phyloP scores from a whole-genome alignment of 2,329 filamentous ascomycete genomes.

The Nothomitra cinnamomea region DNA sequence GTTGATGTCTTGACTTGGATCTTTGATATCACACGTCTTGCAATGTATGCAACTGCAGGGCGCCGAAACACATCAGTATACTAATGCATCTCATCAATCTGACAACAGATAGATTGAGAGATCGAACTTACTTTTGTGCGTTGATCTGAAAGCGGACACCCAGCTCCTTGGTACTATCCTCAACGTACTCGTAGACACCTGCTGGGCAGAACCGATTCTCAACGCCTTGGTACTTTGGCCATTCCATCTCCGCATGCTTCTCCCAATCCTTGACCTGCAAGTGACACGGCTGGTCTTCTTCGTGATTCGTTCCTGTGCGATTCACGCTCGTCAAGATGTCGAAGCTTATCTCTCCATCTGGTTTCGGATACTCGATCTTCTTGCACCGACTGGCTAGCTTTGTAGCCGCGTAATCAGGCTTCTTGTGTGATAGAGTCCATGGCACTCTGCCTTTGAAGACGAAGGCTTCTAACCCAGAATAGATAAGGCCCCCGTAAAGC shows the following conservation, averaged over 20 bases:
- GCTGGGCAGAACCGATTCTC: conserved; percentile 97
- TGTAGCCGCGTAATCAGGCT: conserved; percentile 61
- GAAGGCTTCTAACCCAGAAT: conserved; percentile 85
- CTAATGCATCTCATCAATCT: background rate
- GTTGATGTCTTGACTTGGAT: conserved; percentile 90
- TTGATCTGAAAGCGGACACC: conserved; percentile 97
- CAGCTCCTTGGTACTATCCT: conserved; percentile 70
- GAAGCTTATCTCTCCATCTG: conserved; percentile 86
- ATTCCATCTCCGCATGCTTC: conserved; percentile 66
- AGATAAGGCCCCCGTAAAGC: conserved; percentile 75
- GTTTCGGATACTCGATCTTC: conserved; percentile 95
- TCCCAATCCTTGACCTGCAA: conserved; percentile 93
- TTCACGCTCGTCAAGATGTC: conserved; percentile 93
- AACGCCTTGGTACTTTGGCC: conserved; percentile 74
- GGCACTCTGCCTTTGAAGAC: conserved; percentile 70
- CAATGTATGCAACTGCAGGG: conserved; percentile 78
- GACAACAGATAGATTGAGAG: background rate
- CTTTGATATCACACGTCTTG: conserved; percentile 99
- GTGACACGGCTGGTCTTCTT: conserved; percentile 95
- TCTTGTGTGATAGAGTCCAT: conserved; percentile 82
- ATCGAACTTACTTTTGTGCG: conserved; percentile 66
- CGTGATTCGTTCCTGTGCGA: conserved; percentile 92
- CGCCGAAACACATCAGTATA: conserved; percentile 14
- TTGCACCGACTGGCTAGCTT: conserved; percentile 60
- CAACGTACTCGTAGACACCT: conserved; percentile 94